phyloP scores from a whole-genome alignment of 192 early-diverging fungal genomes.

The Irineochytrium annulatum region DNA sequence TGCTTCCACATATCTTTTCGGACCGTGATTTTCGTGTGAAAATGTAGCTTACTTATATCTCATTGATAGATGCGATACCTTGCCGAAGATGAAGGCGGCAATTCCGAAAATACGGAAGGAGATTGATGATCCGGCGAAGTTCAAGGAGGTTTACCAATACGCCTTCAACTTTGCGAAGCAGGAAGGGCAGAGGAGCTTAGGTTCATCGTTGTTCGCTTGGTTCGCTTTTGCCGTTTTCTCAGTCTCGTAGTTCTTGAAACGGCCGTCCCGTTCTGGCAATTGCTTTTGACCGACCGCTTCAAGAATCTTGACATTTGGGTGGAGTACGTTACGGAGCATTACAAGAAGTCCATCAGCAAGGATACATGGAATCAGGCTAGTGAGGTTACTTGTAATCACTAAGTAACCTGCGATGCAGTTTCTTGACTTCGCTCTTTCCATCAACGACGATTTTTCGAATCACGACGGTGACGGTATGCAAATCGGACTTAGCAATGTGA shows the following conservation, averaged over 20 bases:
- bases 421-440: constrained; percentile 67
- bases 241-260: constrained; percentile 56
- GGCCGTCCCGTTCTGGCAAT: constrained; percentile 70
- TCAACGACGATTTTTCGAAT: constrained; percentile 55
- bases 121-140: constrained; percentile 50
- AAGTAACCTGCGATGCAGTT: constrained; percentile 57
- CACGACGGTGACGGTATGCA: constrained; percentile 62
- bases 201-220: too few relatives aligned
- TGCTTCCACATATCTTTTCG: neutral
- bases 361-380: constrained; percentile 86
- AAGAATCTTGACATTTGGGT: constrained; percentile 66
- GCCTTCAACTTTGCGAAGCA: constrained; percentile 69
- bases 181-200: constrained; percentile 71
- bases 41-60: too few relatives aligned
- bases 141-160: constrained; percentile 71
- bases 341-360: constrained; percentile 71
- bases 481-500: too few relatives aligned
- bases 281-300: constrained; percentile 61
- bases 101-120: constrained; percentile 48
- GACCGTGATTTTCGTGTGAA: too few relatives aligned
- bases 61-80: constrained; percentile 50
- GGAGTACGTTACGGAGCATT: constrained; percentile 67
- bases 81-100: constrained; percentile 56
- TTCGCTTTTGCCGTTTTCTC: neutral
- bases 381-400: constrained; percentile 29